Base-by-base conservation (phyloP, 2,329 filamentous ascomycete species). In the Teratosphaeria pseudoeucalypti region DNA sequence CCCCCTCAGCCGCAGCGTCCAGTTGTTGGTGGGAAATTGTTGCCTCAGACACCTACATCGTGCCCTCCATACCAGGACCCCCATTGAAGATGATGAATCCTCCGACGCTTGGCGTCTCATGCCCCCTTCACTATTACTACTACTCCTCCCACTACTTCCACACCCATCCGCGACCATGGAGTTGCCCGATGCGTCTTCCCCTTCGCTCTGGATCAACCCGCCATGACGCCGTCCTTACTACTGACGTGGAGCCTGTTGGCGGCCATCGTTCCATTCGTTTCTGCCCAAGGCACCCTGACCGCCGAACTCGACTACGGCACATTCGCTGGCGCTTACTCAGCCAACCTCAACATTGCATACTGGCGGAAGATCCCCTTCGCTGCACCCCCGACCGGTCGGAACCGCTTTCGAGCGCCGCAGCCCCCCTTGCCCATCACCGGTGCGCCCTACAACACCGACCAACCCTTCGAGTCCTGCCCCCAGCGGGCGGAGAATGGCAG, bases 351-450 rank as follows among this genome's bases (percentile, higher is more conserved):
- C 61, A 63, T 64, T 26, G 56, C 55, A 26, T 66, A 65, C 52
- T 64, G 61, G 59, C 79, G 78, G 62, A 84, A 81, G 64, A 84
- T 86, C 55, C 83, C 83, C 16, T 86, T 81, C 52, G 64, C 57
- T 47, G 63, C 62, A 34, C 62, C 84, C 1, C 83, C 84, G 14
- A 72, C 77, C 12, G 82, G 82, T 1, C 67, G 76, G 54, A 84
- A 85, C 65, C 79, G 83, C 5, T 86, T 86, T 66, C 79, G 83
- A 57, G 81, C 77, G 0, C 83, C 83, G 2, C 83, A 86, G 63
- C 82, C 82, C 6, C 82, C 82, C 1, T 27, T 71, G 0, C 71
- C 70, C 0, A 74, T 84, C 57, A 73, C 69, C 2, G 75, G 78
- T 71, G 78, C 75, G 60, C 76, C 75, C 3, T 85, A 85, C 67